Evolutionary conservation across 768 basidiomycete species (phyloP), one percentile per base, ranked within the genome.

Genomic region (Boletus coccyginus): DNA sequence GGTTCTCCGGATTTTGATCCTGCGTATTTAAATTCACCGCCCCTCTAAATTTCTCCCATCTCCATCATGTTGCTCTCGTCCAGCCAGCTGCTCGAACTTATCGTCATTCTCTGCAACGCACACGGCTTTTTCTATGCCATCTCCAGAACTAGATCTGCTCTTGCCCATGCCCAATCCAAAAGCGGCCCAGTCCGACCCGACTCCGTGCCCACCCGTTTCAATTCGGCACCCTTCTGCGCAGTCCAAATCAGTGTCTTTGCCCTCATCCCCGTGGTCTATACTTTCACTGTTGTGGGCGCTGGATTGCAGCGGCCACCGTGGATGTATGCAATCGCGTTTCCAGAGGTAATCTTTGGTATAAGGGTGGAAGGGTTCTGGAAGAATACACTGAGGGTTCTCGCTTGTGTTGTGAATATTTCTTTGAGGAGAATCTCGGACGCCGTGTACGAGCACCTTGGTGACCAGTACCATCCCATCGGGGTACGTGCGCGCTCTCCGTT

Each of bases 11-110:
- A 27, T 27, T 27, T 27, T 27, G 27, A 27, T 27, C 3, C 17
- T 36, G 10, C 21, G 1, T 17, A 27, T 48, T n/a, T 17, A 12
- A 19, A 17, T 7, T 39, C 38, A 9, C 16, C 9, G 38, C 16
- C 38, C 8, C 8, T 39, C 38, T 39, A 17, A n/a, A 17, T 55
- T 33, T n/a, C 40, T 43, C 19, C 10, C 27, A 29, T 12, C 21
- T 24, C 32, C 44, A 39, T 10, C 52, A 60, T 60, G 59, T 46
- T 61, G 59, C 42, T 48, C 31, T 44, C 58, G 1, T 39, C 58
- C 0, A 38, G 13, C 33, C 52, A 56, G 14, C 14, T 56, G 6
- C 29, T 61, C 10, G 52, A 60, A 24, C 40, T 61, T 13, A 14
- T 50, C 24, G 16, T 55, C 24, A 24, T 56, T 14, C 24, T 56